phyloP scores from a whole-genome alignment of 164 flowering plant genomes.

The Houttuynia cordata region DNA sequence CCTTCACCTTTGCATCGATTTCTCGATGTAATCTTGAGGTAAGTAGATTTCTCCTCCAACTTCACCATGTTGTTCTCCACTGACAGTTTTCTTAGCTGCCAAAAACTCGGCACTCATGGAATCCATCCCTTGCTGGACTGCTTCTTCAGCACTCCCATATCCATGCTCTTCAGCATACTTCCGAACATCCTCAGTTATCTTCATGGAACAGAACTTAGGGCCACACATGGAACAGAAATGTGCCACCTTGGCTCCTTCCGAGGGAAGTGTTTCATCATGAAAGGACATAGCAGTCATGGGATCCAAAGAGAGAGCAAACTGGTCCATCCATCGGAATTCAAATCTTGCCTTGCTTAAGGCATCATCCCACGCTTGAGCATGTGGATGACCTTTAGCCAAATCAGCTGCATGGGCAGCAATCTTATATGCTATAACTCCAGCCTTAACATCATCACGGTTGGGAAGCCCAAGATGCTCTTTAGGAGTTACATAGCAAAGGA shows the following conservation, averaged over 20 bases:
- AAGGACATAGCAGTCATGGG: slow-evolving; percentile 97
- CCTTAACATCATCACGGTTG: slow-evolving; percentile 92
- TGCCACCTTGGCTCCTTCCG: slow-evolving; percentile 97
- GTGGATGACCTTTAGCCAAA: slow-evolving; percentile 86
- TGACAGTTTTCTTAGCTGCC: slow-evolving; percentile 84
- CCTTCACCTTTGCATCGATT: slow-evolving; percentile 36
- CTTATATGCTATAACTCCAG: slow-evolving; percentile 97
- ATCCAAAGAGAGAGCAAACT: slow-evolving; percentile 89
- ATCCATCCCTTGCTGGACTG: slow-evolving; percentile 79
- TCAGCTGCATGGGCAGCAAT: slow-evolving; percentile 99
- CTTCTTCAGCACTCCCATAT: slow-evolving; percentile 91
- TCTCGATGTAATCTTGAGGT: slow-evolving; percentile 40
- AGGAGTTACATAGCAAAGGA: slow-evolving; percentile 97
- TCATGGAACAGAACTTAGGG: slow-evolving; percentile 99
- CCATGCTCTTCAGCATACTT: slow-evolving; percentile 98
- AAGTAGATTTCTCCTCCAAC: slow-evolving; percentile 91
- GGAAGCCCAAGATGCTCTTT: slow-evolving; percentile 99
- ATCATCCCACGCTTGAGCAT: slow-evolving; percentile 98
- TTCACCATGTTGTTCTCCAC: slow-evolving; percentile 98
- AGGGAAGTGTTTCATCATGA: slow-evolving; percentile 93
- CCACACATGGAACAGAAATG: slow-evolving; percentile 99
- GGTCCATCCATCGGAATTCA: slow-evolving; percentile 99
- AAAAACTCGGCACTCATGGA: slow-evolving; percentile 93
- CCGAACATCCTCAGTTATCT: slow-evolving; percentile 96
- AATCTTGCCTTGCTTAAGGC: slow-evolving; percentile 98